A percentile compares a stretch with the other conserved stretches of the same genome.
Conservation (phyloP, 441 rosid species). For the Euphorbia neoarborescens region DNA sequence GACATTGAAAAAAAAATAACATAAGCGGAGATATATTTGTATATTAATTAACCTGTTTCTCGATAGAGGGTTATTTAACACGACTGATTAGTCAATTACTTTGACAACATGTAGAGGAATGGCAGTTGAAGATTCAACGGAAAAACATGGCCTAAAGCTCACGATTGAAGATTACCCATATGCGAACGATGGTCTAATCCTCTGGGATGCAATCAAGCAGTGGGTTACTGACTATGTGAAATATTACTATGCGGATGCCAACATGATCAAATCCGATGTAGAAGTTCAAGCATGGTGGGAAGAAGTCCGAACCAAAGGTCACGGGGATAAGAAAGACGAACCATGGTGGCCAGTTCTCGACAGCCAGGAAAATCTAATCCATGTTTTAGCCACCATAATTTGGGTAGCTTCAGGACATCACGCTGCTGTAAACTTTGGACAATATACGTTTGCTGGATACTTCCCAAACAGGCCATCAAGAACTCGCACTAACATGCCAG, state of each 20-base stretch:
- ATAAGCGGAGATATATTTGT: too few relatives aligned
- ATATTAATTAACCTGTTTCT: too few relatives aligned
- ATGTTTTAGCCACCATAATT: conserved; percentile 35
- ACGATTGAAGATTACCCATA: conserved; percentile 51
- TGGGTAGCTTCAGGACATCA: too few relatives aligned
- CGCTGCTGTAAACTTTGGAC: too few relatives aligned
- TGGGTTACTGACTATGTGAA: conserved; percentile 52
- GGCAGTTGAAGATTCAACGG: conserved; percentile 44
- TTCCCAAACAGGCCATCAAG: too few relatives aligned
- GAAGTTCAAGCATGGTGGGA: conserved; percentile 35
- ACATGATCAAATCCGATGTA: conserved; percentile 20
- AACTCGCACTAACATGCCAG: conserved; percentile 29
- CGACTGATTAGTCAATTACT: too few relatives aligned
- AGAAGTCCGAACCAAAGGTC: conserved; percentile 28
- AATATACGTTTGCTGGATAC: too few relatives aligned
- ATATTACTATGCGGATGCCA: conserved; percentile 36
- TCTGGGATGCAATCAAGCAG: conserved; percentile 47
- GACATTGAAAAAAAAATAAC: too few relatives aligned
- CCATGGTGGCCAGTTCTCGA: conserved; percentile 32
- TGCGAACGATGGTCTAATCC: conserved; percentile 46
- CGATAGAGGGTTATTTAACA: too few relatives aligned
- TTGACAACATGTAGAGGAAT: conserved; percentile 34
- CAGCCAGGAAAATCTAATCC: conserved; percentile 31
- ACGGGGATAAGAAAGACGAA: conserved; percentile 31
- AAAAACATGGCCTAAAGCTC: conserved; percentile 42